Conservation (phyloP, 768 basidiomycete species). For the Postia placenta region DNA sequence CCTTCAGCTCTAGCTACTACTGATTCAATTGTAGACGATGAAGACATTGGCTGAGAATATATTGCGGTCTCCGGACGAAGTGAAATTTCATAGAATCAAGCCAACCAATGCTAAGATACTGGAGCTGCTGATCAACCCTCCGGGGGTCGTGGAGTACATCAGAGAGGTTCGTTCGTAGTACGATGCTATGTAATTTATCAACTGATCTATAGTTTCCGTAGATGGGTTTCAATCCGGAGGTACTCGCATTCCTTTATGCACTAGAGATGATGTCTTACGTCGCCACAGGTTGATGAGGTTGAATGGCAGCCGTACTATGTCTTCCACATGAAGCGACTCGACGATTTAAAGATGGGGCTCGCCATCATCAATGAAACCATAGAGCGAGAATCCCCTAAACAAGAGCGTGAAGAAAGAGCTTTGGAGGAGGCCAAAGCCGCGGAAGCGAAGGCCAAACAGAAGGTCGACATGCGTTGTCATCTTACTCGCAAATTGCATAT, state of each 20-base stretch:
- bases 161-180: neutral
- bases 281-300: slow-evolving; percentile 29
- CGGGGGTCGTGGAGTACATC: slow-evolving; percentile 35
- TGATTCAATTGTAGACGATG: slow-evolving; percentile 45
- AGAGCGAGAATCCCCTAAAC: slow-evolving; percentile 43
- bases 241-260: too few species aligned
- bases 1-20: neutral
- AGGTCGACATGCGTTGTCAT: slow-evolving; percentile 32
- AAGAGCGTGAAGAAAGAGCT: slow-evolving; percentile 36
- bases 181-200: neutral
- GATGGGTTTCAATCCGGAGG: slow-evolving; percentile 73
- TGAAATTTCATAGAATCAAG: slow-evolving; percentile 71
- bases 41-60: slow-evolving; percentile 68
- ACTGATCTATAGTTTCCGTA: slow-evolving; percentile 20
- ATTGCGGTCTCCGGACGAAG: slow-evolving; percentile 39
- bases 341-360: slow-evolving; percentile 57
- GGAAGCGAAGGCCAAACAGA: slow-evolving; percentile 42
- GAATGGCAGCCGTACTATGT: slow-evolving; percentile 70
- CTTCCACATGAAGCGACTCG: slow-evolving; percentile 48
- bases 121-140: slow-evolving; percentile 58
- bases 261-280: neutral
- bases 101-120: slow-evolving; percentile 65
- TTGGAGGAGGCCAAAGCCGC: slow-evolving; percentile 57
- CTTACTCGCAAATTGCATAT: neutral
- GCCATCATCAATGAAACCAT: slow-evolving; percentile 60